These are phyloP conservation scores for Neofusicoccum umdonicola DNA, from an alignment of 2,329 filamentous ascomycete species.

Conservation along the genomic window DNA sequence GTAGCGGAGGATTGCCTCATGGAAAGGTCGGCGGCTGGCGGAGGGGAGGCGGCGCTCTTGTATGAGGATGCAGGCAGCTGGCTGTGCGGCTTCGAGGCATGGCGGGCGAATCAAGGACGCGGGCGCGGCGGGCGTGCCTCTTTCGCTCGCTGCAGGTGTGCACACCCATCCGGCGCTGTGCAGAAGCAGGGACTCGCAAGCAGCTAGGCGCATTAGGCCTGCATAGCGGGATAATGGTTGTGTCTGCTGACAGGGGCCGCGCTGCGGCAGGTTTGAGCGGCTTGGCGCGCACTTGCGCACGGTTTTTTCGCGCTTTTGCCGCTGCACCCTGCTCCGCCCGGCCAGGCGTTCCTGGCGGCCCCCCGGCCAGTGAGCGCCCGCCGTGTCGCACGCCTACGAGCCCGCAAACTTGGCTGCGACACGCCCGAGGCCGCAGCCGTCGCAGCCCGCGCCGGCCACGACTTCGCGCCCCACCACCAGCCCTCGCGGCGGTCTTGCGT, in stretches of 20 bases:
- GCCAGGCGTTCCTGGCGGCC: not conserved
- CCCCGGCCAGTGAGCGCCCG: not conserved
- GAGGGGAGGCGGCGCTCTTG: constrained; percentile 16
- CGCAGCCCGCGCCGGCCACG: not conserved
- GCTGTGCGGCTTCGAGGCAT: constrained; percentile 8
- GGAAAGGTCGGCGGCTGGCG: not conserved
- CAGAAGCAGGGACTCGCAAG: constrained; percentile 14
- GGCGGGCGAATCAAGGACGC: constrained; percentile 8
- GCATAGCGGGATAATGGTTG: constrained; percentile 15
- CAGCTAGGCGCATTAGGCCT: constrained; percentile 12
- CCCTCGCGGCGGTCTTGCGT: not conserved
- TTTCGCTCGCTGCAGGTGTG: constrained; percentile 15
- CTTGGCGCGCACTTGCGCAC: not conserved
- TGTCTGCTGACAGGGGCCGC: constrained; percentile 8
- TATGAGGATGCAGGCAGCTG: constrained; percentile 15
- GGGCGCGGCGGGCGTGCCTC: constrained; percentile 7
- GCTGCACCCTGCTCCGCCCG: constrained; percentile 5
- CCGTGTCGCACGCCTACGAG: not conserved
- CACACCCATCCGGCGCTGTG: constrained; percentile 10
- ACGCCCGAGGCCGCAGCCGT: not conserved
- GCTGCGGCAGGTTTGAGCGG: not conserved
- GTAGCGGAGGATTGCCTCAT: constrained; percentile 7
- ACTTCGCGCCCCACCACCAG: not conserved
- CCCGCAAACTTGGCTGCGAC: constrained; percentile 4
- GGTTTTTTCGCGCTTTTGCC: constrained; percentile 7